Base-by-base conservation (phyloP, 2,329 filamentous ascomycete species). In the Fusarium dlaminii region DNA sequence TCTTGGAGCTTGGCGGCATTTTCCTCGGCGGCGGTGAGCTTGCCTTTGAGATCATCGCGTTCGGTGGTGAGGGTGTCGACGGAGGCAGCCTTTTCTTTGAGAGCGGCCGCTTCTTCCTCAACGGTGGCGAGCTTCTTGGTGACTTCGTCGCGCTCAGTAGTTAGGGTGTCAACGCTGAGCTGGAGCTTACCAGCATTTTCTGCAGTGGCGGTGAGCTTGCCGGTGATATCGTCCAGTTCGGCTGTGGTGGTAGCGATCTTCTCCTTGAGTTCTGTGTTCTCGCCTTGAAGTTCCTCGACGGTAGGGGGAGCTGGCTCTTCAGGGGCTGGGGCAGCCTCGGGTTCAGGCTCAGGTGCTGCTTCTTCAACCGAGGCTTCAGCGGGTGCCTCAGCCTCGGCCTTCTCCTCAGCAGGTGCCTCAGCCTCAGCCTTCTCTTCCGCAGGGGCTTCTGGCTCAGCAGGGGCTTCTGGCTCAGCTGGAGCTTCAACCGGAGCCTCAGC, bases 191-290 rank as follows among this genome's bases (percentile, higher is more conserved):
- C 56, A 8, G 66, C 56, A 27, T 76, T 66, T 27, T 68, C 67
- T 22, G 72, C 73, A 1, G 77, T 72, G 11, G 69, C 64, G 0
- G 62, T 59, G n/a, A 77, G 68, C 62, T 77, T 77, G 14, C 43
- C 51, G 12, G 60, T 59, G 4, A 64, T 55, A 3, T 73, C 69
- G 15, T 62, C 34, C 13, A 54, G 40, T 34, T 70, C 55, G 14
- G 69, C 64, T 51, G 72, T 69, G 30, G 72, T 61, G 3, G 63
- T 63, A 0, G 56, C 70, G 4, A 63, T 62, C 37, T 77, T 75
- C n/a, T 77, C 73, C 52, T 72, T 66, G 22, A 78, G 70, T 18
- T 73, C 73, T 10, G 68, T 60, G 54, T 74, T 74, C 24, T 78
- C 68, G 30, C 43, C 66, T 14, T 64, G 70, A 5, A 75, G 66